Conservation (phyloP, 2,329 filamentous ascomycete genomes). For the Rhynchosporium agropyri region DNA sequence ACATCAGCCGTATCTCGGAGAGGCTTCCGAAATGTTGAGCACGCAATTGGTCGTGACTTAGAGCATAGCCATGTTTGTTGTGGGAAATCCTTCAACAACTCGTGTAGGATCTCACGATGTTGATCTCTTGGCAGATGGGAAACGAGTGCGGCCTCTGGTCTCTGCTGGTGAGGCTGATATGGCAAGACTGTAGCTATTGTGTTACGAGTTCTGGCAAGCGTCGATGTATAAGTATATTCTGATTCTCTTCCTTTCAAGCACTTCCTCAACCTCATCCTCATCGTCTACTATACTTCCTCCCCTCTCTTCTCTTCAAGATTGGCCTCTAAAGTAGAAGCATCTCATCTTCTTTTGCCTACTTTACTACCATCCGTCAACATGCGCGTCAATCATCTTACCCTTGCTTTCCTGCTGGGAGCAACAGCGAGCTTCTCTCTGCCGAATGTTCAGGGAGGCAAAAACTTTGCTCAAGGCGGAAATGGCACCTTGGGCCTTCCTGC, state of each 20-base stretch:
- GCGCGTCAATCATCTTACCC: constrained; percentile 9
- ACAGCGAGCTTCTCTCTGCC: constrained; percentile 9
- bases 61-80: constrained; percentile 15
- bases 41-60: constrained; percentile 11
- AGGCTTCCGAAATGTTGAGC: not conserved
- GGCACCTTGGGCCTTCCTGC: not conserved
- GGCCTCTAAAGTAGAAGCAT: not conserved
- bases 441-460: constrained; percentile 2
- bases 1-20: constrained; percentile 1
- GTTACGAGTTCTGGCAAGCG: not conserved
- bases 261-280: constrained; percentile 2
- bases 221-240: constrained; percentile 13
- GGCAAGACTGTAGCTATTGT: not conserved
- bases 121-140: not conserved
- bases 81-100: constrained; percentile 9
- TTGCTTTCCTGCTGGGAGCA: constrained; percentile 15
- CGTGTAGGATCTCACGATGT: constrained; percentile 1
- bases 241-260: not conserved
- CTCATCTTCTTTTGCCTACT: not conserved
- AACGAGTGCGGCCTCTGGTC: not conserved
- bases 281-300: not conserved
- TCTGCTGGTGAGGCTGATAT: not conserved
- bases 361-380: not conserved
- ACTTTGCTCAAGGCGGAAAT: not conserved
- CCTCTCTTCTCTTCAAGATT: not conserved